These are phyloP conservation scores for Leptographium procerum DNA, from an alignment of 2,329 filamentous ascomycete genomes.

Conservation along the genomic window DNA sequence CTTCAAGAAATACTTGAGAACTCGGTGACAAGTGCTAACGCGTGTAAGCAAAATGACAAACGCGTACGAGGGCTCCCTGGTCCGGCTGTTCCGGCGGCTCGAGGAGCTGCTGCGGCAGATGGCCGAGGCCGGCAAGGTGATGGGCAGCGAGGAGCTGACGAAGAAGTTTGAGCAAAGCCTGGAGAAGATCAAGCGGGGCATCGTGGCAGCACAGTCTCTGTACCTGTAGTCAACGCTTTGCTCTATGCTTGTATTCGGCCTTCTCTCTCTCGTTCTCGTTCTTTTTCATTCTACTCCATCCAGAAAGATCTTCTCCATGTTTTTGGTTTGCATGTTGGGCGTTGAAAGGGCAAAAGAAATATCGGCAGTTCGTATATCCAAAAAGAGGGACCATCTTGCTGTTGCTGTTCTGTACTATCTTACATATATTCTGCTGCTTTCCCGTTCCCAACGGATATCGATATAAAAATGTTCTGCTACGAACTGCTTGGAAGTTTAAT, in stretches of 20 bases:
- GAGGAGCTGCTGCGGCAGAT: slow-evolving; percentile 93
- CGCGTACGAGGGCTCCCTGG: slow-evolving; percentile 91
- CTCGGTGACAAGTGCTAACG: slow-evolving; percentile 1
- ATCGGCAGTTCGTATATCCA: not conserved
- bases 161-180: slow-evolving; percentile 84
- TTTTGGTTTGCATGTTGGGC: not conserved
- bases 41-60: slow-evolving; percentile 89
- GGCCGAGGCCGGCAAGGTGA: slow-evolving; percentile 90
- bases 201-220: slow-evolving; percentile 87
- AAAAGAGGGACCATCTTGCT: not conserved
- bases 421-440: not conserved
- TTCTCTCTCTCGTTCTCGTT: not conserved
- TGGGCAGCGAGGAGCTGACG: slow-evolving; percentile 91
- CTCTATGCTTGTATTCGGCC: not conserved
- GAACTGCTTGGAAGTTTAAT: not conserved
- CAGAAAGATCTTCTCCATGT: not conserved
- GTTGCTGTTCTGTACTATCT: not conserved
- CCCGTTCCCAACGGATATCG: not conserved
- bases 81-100: slow-evolving; percentile 87
- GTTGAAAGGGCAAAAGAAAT: not conserved
- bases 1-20: slow-evolving; percentile 23
- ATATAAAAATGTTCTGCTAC: not conserved
- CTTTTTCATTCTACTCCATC: not conserved
- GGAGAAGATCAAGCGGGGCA: slow-evolving; percentile 78
- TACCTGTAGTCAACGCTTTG: slow-evolving; percentile 51